Evolutionary conservation across 2,329 filamentous ascomycete species (phyloP).

Genomic region (Huntiella omanensis): DNA sequence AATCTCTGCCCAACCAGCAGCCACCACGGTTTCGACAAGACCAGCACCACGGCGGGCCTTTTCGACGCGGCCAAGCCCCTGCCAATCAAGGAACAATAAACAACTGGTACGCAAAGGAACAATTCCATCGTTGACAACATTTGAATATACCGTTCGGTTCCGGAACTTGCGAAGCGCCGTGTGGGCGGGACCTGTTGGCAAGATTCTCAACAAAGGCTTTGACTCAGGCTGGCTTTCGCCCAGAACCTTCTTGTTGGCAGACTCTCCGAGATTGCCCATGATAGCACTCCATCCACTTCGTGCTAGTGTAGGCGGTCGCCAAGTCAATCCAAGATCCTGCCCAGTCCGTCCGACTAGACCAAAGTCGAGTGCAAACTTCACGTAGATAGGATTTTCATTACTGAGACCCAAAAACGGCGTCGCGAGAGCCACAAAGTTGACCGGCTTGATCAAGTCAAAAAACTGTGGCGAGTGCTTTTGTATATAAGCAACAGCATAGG

Average conservation of each 20-base stretch:
- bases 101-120: conserved; percentile 90
- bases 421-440: conserved; percentile 81
- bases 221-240: conserved; percentile 53
- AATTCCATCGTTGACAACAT: conserved; percentile 94
- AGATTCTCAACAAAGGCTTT: conserved; percentile 72
- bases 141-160: conserved; percentile 84
- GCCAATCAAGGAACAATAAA: conserved; percentile 92
- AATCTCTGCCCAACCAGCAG: conserved; percentile 87
- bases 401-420: conserved; percentile 80
- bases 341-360: conserved; percentile 90
- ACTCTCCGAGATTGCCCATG: conserved; percentile 62
- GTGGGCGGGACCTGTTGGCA: conserved; percentile 83
- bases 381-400: conserved; percentile 93
- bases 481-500: conserved; percentile 89
- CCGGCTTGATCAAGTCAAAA: conserved; percentile 65
- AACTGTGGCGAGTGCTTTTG: conserved; percentile 88
- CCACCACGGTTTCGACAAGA: conserved; percentile 77
- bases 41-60: conserved; percentile 87
- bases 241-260: conserved; percentile 38
- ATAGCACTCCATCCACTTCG: conserved; percentile 77
- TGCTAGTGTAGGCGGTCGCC: conserved; percentile 73
- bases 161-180: conserved; percentile 71
- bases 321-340: conserved; percentile 84
- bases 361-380: conserved; percentile 92
- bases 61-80: conserved; percentile 77